These are phyloP conservation scores for Bullera alba DNA, from an alignment of 768 basidiomycete genomes.

Conservation along the genomic window DNA sequence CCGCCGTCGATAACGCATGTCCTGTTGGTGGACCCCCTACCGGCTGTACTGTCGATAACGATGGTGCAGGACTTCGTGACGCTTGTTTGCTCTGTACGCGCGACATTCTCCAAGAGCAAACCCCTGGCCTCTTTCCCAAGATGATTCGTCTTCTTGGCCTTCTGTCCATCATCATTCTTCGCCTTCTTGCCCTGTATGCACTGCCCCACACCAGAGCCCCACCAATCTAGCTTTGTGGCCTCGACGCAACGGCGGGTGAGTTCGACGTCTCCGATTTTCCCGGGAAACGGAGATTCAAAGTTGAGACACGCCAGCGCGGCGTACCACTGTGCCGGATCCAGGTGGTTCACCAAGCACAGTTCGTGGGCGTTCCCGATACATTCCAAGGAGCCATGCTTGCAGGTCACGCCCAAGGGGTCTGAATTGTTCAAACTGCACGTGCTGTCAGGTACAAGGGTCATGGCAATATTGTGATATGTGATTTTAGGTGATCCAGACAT, in stretches of 20 bases:
- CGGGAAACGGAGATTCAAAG: slow-evolving; percentile 34
- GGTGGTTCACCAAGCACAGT: slow-evolving; percentile 55
- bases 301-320: slow-evolving; percentile 25
- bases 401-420: slow-evolving; percentile 56
- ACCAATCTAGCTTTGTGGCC: slow-evolving; percentile 63
- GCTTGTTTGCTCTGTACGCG: slow-evolving; percentile 49
- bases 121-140: slow-evolving; percentile 19
- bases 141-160: slow-evolving; percentile 49
- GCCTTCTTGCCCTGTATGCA: slow-evolving; percentile 52
- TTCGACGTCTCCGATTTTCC: slow-evolving; percentile 60
- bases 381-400: slow-evolving; percentile 72
- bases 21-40: slow-evolving; percentile 47
- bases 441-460: background rate
- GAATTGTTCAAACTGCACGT: slow-evolving; percentile 18
- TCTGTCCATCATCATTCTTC: background rate
- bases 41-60: slow-evolving; percentile 54
- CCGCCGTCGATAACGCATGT: slow-evolving; percentile 66
- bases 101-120: slow-evolving; percentile 59
- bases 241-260: slow-evolving; percentile 63
- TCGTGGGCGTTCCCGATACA: slow-evolving; percentile 81
- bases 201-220: slow-evolving; percentile 49
- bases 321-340: slow-evolving; percentile 43
- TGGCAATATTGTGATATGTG: background rate
- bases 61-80: slow-evolving; percentile 86
- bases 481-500: background rate